These are phyloP conservation scores for Mycena sanguinolenta DNA, from an alignment of 768 basidiomycete species.

Conservation along the genomic window DNA sequence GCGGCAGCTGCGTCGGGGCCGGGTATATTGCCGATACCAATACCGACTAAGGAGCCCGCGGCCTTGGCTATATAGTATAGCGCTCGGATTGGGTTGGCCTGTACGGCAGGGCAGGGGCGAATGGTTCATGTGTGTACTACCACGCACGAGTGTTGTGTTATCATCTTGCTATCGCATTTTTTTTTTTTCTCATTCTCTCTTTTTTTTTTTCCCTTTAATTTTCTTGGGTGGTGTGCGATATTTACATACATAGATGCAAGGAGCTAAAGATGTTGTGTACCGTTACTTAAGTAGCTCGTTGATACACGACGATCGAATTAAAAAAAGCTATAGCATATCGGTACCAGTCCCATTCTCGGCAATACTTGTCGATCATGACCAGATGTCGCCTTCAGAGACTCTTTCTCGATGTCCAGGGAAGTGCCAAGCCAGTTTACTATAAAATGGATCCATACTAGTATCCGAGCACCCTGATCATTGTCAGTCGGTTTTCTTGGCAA, in stretches of 20 bases:
- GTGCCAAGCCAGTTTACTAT: too few species aligned
- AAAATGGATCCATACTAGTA: too few species aligned
- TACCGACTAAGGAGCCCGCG: constrained; percentile 23
- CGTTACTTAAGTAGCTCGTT: constrained; percentile 2
- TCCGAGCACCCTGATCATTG: too few species aligned
- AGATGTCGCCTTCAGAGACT: too few species aligned
- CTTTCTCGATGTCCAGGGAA: too few species aligned
- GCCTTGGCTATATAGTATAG: constrained; percentile 18
- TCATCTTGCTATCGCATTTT: constrained; percentile 35
- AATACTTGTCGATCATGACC: too few species aligned
- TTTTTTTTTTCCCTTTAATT: background rate
- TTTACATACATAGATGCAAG: constrained; percentile 18
- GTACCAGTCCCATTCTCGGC: background rate
- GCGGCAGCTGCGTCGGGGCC: background rate
- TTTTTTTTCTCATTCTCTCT: background rate
- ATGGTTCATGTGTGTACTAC: background rate
- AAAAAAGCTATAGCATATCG: background rate
- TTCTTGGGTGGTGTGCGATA: constrained; percentile 27
- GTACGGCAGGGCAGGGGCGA: background rate
- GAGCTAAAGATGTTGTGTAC: constrained; percentile 19
- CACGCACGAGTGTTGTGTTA: constrained; percentile 14
- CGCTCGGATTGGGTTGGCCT: background rate
- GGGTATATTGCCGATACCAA: background rate
- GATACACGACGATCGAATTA: constrained; percentile 12
- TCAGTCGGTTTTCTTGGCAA: too few species aligned